Evolutionary conservation across 768 basidiomycete species (phyloP).

Genomic region (Lactarius akahatsu): DNA sequence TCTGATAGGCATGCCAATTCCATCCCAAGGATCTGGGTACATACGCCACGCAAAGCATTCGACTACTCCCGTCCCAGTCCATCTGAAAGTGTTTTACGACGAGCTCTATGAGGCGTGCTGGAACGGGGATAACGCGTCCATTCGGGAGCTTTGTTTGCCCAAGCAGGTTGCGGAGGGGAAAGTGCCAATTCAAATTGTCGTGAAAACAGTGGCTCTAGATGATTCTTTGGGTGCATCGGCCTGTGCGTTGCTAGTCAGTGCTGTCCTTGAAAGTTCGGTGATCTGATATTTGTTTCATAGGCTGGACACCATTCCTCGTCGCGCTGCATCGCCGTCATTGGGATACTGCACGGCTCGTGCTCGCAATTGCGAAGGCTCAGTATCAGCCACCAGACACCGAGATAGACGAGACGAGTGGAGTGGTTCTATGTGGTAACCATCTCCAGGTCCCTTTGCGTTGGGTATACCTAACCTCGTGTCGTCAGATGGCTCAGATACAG

Average conservation of each 20-base stretch:
- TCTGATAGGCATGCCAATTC: not conserved
- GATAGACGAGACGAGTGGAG: slow-evolving; percentile 33
- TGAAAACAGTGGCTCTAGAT: slow-evolving; percentile 33
- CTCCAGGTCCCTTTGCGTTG: slow-evolving; percentile 32
- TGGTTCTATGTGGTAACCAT: slow-evolving; percentile 32
- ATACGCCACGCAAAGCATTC: slow-evolving; percentile 31
- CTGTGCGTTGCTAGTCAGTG: not conserved
- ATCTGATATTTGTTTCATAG: slow-evolving; percentile 32
- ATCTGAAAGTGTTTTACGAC: slow-evolving; percentile 45
- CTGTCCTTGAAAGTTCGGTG: not conserved
- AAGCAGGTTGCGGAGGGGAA: slow-evolving; percentile 33
- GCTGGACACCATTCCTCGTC: slow-evolving; percentile 49
- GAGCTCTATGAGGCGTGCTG: slow-evolving; percentile 58
- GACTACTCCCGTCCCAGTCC: slow-evolving; percentile 34
- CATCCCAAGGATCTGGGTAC: slow-evolving; percentile 31
- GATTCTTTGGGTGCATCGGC: slow-evolving; percentile 18
- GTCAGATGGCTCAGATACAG: slow-evolving; percentile 18
- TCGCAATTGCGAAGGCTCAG: slow-evolving; percentile 57
- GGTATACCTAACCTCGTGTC: not conserved
- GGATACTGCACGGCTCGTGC: slow-evolving; percentile 56
- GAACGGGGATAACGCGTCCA: slow-evolving; percentile 49
- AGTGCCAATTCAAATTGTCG: slow-evolving; percentile 46
- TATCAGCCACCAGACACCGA: slow-evolving; percentile 41
- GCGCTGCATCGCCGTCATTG: slow-evolving; percentile 53
- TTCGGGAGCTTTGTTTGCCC: slow-evolving; percentile 56